Evolutionary conservation across 192 early-diverging fungal genomes (phyloP), one percentile per base, ranked within the genome.

Genomic region (Coemansia sp.): DNA sequence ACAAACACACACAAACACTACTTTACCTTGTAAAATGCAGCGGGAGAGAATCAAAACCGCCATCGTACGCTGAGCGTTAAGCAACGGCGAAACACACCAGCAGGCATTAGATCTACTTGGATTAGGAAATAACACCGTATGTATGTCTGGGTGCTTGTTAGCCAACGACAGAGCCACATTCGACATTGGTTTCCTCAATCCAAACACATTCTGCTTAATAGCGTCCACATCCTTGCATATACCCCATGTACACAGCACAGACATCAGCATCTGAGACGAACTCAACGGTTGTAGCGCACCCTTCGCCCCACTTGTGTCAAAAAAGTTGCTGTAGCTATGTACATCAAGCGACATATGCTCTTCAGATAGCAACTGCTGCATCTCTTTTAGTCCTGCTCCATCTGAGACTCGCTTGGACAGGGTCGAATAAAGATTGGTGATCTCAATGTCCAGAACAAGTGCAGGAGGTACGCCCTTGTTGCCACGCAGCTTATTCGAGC

Each of bases 11-110:
- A 40, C 55, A n/a, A n/a, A n/a, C n/a, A n/a, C n/a, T n/a, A n/a
- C n/a, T n/a, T 62, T 72, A 73, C 79, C 79, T 63, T 81, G 79
- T 29, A 81, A 48, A 0, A 67, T 64, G 14, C 67, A 51, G 14
- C 70, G 70, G 36, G 75, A 70, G 34, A 83, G 68, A 6, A 72
- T 60, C 60, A 83, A 33, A 50, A 83, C 68, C 4, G 71, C 74
- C 50, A 83, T 61, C 75, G 74, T 77, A 18, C 80, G 80, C 66
- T 83, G 80, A 0, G 80, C 64, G n/a, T 83, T 83, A n/a, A 83
- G 75, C 34, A 71, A 34, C 42, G 71, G 60, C 55, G 80, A 83
- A 48, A 77, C 45, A 58, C 80, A 83, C 80, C 80, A 83, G 70
- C 72, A 66, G 48, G 62, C 29, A 18, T 68, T 16, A 16, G n/a